Conservation (phyloP, 805 yeast genomes). For the Myxozyma neotropica region DNA sequence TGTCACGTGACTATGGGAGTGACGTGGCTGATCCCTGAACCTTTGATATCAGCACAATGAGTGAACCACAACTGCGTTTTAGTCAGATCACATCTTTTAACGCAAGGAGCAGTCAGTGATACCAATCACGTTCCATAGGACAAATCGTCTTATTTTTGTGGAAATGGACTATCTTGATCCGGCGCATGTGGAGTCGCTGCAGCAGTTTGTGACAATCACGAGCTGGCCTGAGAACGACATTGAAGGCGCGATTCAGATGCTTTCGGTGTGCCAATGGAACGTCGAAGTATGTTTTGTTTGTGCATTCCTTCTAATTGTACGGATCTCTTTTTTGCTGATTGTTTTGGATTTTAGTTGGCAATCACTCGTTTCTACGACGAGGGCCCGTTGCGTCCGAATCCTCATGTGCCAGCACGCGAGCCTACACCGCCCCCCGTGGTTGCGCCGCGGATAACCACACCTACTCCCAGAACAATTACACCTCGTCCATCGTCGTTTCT, state of each 20-base stretch:
- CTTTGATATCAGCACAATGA: no score
- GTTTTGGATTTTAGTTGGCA: slow-evolving; percentile 25
- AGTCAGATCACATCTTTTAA: no score
- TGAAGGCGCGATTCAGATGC: slow-evolving; percentile 39
- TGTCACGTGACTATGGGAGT: no score
- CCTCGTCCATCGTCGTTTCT: slow-evolving; percentile 39
- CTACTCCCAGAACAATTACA: slow-evolving; percentile 34
- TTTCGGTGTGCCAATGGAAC: slow-evolving; percentile 46
- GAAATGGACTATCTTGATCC: slow-evolving; percentile 18
- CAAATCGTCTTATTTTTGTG: no score
- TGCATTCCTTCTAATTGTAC: background rate
- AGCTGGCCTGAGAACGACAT: slow-evolving; percentile 39
- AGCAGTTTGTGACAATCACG: slow-evolving; percentile 42
- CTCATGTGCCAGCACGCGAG: slow-evolving; percentile 13
- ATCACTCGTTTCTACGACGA: slow-evolving; percentile 31
- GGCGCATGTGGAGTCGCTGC: slow-evolving; percentile 32
- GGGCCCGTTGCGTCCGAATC: slow-evolving; percentile 29
- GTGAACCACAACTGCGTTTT: no score
- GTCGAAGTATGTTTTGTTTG: no score
- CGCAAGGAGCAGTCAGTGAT: no score
- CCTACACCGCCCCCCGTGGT: slow-evolving; percentile 38
- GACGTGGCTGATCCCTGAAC: no score
- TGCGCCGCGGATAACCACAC: slow-evolving; percentile 34
- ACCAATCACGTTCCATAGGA: no score
- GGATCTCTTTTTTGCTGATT: background rate